Base-by-base conservation (phyloP, 805 yeast genomes). In the Torulaspora franciscae region DNA sequence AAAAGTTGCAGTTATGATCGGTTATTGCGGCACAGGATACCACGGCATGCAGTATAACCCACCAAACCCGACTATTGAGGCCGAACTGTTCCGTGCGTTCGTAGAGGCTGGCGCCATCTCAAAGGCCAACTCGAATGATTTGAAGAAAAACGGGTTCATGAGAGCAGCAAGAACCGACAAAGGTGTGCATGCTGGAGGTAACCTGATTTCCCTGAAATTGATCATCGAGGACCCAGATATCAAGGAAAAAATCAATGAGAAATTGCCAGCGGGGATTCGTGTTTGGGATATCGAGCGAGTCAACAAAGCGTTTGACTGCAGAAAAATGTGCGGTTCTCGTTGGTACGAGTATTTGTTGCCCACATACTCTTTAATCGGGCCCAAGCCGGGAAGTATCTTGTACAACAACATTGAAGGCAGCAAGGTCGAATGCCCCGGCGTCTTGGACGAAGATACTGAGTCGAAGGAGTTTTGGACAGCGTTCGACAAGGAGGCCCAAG, bases 101-200 rank as follows among this genome's bases (percentile, higher is more conserved):
- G 74, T 87, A 58, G 75, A 76, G 46, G 89, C 95, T 1, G 96
- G 95, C 11, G 96, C 95, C 5, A 78, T 91, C 44, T 84, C 95
- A 0, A 78, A 78, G 46, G 90, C 85, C 53, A 91, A 91, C 65
- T 79, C 95, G 3, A 82, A 80, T 49, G 96, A 89, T 62, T 79
- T 90, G 59, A 88, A 86, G 58, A 91, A 91, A 64, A 79, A 81
- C 45, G 88, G 91, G 0, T 85, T 91, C 58, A 82, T 81, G 86
- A 74, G 91, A 64, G 85, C 90, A 39, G 90, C 91, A 2, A 75
- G 93, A 68, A 85, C 91, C 1, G 98, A 91, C 65, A 91, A 91
- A 66, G 98, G 98, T 49, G 98, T 91, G 15, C 98, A 91, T 66
- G 98, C 98, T 8, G 95, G 96, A 1, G 96, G 96, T 11, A 91